A percentile compares a stretch with the other conserved stretches of the same genome.
Evolutionary conservation across 495 filamentous ascomycete species (phyloP).

Genomic region (Umbilicaria muhlenbergii): DNA sequence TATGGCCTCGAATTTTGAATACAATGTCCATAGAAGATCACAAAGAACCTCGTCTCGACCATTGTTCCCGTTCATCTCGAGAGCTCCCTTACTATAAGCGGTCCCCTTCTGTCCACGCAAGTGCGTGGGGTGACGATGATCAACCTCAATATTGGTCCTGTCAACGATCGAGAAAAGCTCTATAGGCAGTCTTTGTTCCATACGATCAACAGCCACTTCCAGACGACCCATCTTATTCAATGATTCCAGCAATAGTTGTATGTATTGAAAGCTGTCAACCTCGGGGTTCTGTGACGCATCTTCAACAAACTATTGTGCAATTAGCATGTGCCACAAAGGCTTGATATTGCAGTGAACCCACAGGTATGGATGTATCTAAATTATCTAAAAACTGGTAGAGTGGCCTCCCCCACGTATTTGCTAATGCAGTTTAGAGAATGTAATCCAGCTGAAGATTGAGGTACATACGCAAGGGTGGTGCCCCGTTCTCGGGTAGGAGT

Average conservation of each 20-base stretch:
- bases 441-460: background rate
- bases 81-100: slow-evolving; percentile 23
- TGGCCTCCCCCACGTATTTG: slow-evolving; percentile 35
- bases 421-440: slow-evolving; percentile 4
- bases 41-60: slow-evolving; percentile 67
- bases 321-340: slow-evolving; percentile 5
- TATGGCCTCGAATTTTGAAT: slow-evolving; percentile 93
- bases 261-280: slow-evolving; percentile 85
- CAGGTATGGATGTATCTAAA: slow-evolving; percentile 47
- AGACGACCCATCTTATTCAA: slow-evolving; percentile 76
- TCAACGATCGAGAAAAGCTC: slow-evolving; percentile 91
- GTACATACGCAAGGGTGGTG: slow-evolving; percentile 2
- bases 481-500: slow-evolving; percentile 2
- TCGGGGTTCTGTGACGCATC: slow-evolving; percentile 85
- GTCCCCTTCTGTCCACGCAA: slow-evolving; percentile 29
- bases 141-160: slow-evolving; percentile 84
- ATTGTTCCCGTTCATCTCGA: slow-evolving; percentile 50
- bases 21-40: slow-evolving; percentile 81
- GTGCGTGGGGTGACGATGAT: slow-evolving; percentile 68
- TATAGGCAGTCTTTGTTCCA: slow-evolving; percentile 85
- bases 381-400: slow-evolving; percentile 66
- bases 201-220: slow-evolving; percentile 68
- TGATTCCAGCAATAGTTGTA: slow-evolving; percentile 74
- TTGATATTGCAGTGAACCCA: slow-evolving; percentile 8
- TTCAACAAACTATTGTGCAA: slow-evolving; percentile 52